These are phyloP conservation scores for Cinnamomum chago DNA, from an alignment of 164 flowering plant species.

Conservation along the genomic window DNA sequence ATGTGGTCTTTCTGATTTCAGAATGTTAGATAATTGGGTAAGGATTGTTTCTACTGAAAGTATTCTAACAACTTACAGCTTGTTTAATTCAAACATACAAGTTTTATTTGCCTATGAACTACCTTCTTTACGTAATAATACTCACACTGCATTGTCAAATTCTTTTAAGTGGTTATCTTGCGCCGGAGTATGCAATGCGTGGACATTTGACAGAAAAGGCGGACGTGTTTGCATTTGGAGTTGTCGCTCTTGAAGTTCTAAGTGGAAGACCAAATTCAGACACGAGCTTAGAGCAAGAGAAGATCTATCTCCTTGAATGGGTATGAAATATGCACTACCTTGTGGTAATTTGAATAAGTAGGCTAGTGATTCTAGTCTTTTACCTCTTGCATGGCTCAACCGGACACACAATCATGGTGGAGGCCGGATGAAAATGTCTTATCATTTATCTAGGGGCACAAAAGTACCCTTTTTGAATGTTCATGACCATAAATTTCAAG, in stretches of 20 bases:
- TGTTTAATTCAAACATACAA: too few species aligned
- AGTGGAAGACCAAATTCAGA: slow-evolving; percentile 29
- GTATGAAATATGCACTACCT: slow-evolving; percentile 32
- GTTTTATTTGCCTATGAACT: too few species aligned
- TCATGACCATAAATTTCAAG: too few species aligned
- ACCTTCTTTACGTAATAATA: background rate
- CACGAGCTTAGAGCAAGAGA: slow-evolving; percentile 13
- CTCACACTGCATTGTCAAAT: background rate
- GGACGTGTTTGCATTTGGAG: slow-evolving; percentile 32
- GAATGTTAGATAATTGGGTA: too few species aligned
- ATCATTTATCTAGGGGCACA: too few species aligned
- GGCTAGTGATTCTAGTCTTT: background rate
- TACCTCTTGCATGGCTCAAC: too few species aligned
- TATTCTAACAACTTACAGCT: too few species aligned
- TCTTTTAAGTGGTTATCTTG: slow-evolving; percentile 26
- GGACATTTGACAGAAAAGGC: slow-evolving; percentile 33
- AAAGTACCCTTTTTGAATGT: too few species aligned
- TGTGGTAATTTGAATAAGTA: background rate
- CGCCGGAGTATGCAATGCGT: slow-evolving; percentile 36
- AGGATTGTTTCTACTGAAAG: too few species aligned
- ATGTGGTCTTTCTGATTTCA: too few species aligned
- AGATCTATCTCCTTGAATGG: slow-evolving; percentile 31
- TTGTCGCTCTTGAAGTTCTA: slow-evolving; percentile 26
- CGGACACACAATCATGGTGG: too few species aligned
- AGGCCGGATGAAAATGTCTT: too few species aligned